These are phyloP conservation scores for Hypocreales sp. DNA, from an alignment of 2,329 filamentous ascomycete species.

Conservation along the genomic window DNA sequence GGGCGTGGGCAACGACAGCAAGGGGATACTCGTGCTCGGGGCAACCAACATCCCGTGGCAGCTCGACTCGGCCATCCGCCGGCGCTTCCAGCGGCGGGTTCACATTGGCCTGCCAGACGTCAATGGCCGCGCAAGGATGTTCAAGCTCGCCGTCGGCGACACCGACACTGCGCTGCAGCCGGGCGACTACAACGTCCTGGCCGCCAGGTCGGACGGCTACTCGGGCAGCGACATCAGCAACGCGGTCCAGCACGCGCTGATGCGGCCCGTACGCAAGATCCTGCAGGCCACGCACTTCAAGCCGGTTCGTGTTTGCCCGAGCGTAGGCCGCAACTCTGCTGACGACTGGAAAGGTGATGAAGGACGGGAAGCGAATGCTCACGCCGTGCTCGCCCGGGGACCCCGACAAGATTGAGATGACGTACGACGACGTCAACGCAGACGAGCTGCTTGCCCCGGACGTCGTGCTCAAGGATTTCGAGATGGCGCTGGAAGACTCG, in stretches of 20 bases:
- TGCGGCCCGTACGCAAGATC: constrained; percentile 95
- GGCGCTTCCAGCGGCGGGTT: constrained; percentile 89
- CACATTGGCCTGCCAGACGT: constrained; percentile 87
- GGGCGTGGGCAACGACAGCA: constrained; percentile 89
- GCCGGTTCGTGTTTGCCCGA: constrained; percentile 40
- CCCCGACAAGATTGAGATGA: constrained; percentile 75
- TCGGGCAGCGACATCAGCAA: constrained; percentile 94
- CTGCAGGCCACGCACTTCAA: constrained; percentile 98
- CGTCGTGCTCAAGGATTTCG: constrained; percentile 79
- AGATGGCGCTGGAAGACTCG: constrained; percentile 77
- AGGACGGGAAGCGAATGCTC: constrained; percentile 50
- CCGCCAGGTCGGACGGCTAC: constrained; percentile 77
- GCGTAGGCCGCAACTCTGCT: constrained; percentile 1
- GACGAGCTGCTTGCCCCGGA: constrained; percentile 77
- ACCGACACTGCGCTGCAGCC: constrained; percentile 74
- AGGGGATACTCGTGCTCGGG: constrained; percentile 83
- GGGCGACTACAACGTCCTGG: constrained; percentile 67
- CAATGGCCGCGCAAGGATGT: constrained; percentile 82
- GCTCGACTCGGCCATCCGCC: constrained; percentile 84
- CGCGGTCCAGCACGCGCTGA: constrained; percentile 87
- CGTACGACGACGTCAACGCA: constrained; percentile 73
- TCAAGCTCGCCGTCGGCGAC: constrained; percentile 83
- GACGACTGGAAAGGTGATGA: constrained; percentile 40
- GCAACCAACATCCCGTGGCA: constrained; percentile 99
- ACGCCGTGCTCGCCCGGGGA: constrained; percentile 95